phyloP scores from a whole-genome alignment of 768 basidiomycete genomes.

The Leccinum imitatum region DNA sequence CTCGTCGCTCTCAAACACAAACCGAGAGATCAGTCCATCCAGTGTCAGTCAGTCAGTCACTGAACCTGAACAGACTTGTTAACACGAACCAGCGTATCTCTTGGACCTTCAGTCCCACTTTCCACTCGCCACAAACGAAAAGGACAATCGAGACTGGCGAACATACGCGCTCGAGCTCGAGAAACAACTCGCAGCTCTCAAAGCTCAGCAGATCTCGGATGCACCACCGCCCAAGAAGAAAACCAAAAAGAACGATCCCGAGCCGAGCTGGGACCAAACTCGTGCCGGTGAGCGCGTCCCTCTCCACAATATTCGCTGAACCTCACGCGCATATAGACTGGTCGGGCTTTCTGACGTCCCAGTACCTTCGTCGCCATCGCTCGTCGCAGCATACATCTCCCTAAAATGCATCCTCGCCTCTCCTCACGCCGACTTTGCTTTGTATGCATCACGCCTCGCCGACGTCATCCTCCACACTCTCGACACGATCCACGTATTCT shows the following conservation, averaged over 20 bases:
- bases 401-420: constrained; percentile 20
- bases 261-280: constrained; percentile 25
- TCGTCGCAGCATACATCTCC: constrained; percentile 22
- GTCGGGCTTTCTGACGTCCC: constrained; percentile 20
- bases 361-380: constrained; percentile 25
- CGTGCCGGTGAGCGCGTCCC: constrained; percentile 13
- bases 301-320: constrained; percentile 1
- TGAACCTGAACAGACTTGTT: not conserved
- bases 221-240: constrained; percentile 28
- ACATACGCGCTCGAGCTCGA: constrained; percentile 33
- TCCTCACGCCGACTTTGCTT: constrained; percentile 2
- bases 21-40: constrained; percentile 22
- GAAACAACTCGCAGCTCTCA: constrained; percentile 20
- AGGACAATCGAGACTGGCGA: constrained; percentile 19
- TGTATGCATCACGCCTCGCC: constrained; percentile 14
- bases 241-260: constrained; percentile 24
- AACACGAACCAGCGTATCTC: constrained; percentile 24
- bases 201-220: constrained; percentile 19
- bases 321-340: constrained; percentile 13
- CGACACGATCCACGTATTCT: constrained; percentile 17
- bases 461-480: constrained; percentile 22
- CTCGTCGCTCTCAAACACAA: too few relatives aligned
- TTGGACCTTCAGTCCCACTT: constrained; percentile 29
- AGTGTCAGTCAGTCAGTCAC: constrained; percentile 15
- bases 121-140: constrained; percentile 8